A percentile compares a stretch with the other conserved stretches of the same genome.
phyloP scores from a whole-genome alignment of 345 rosid genomes.

The Streptanthus diversifolius region DNA sequence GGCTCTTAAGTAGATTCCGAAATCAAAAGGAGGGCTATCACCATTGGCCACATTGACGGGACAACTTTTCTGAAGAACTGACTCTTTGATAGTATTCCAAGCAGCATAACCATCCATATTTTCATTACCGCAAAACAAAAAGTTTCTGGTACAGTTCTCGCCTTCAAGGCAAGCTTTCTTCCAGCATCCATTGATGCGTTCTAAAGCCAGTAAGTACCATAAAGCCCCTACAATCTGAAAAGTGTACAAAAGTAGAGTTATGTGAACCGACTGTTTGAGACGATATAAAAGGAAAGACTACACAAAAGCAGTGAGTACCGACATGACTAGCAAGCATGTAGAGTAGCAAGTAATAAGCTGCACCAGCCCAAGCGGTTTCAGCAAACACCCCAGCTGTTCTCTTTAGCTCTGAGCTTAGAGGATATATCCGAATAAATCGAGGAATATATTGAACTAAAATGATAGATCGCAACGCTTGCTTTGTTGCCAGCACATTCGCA shows the following conservation, averaged over 20 bases:
- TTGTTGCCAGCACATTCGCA: slow-evolving; percentile 67
- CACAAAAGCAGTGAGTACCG: slow-evolving; percentile 34
- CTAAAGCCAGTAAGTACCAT: slow-evolving; percentile 88
- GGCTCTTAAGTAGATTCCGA: slow-evolving; percentile 67
- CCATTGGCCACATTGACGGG: slow-evolving; percentile 32
- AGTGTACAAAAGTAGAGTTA: slow-evolving; percentile 7
- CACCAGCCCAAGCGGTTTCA: slow-evolving; percentile 99
- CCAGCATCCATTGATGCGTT: slow-evolving; percentile 87
- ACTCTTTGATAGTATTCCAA: slow-evolving; percentile 42
- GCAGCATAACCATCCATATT: slow-evolving; percentile 40
- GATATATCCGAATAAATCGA: slow-evolving; percentile 62
- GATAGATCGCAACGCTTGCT: slow-evolving; percentile 64
- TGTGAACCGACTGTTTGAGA: not conserved
- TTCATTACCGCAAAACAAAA: slow-evolving; percentile 75
- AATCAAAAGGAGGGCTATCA: slow-evolving; percentile 56
- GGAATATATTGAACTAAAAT: slow-evolving; percentile 73
- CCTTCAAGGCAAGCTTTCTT: slow-evolving; percentile 37
- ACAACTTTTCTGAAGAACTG: slow-evolving; percentile 41
- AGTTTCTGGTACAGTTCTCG: slow-evolving; percentile 40
- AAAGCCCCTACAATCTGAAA: slow-evolving; percentile 88
- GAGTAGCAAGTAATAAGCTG: slow-evolving; percentile 82
- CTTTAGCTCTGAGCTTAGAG: slow-evolving; percentile 81
- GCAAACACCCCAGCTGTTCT: slow-evolving; percentile 96
- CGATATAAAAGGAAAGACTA: not conserved
- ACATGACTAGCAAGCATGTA: slow-evolving; percentile 99